Percentiles rank a stretch among this genome's conserved stretches.
phyloP scores from a whole-genome alignment of 2,329 filamentous ascomycete genomes.

The Tolypocladium tropicale region DNA sequence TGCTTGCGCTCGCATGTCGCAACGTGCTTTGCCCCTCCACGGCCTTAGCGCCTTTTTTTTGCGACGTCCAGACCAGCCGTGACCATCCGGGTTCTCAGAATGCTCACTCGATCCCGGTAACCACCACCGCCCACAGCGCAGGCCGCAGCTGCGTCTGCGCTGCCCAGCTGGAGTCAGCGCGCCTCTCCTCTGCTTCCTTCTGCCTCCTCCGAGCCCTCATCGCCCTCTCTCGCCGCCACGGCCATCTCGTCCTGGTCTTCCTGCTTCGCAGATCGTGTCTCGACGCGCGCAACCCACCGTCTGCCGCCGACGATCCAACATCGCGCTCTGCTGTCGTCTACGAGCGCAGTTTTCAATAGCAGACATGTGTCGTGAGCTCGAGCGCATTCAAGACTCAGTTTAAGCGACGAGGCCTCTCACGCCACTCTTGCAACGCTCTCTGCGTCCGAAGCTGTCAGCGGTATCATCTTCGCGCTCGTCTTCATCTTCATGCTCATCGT shows the following conservation, averaged over 20 bases:
- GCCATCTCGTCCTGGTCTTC: neutral
- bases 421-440: neutral
- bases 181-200: neutral
- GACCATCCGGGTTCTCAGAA: neutral
- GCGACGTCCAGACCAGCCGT: neutral
- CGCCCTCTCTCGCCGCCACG: neutral
- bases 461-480: neutral
- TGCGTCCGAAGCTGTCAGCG: neutral
- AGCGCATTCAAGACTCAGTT: neutral
- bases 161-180: neutral
- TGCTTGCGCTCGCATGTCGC: too few relatives aligned
- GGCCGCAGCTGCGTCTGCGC: neutral
- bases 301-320: neutral
- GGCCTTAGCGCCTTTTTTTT: neutral
- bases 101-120: neutral
- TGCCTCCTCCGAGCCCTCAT: neutral
- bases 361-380: neutral
- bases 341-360: neutral
- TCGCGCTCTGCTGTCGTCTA: neutral
- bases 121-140: neutral
- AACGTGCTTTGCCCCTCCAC: neutral
- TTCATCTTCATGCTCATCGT: neutral
- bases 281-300: neutral
- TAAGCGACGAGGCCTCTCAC: neutral
- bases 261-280: neutral